Evolutionary conservation across 2,329 filamentous ascomycete species (phyloP).

Genomic region (Cordyceps pruinosa): DNA sequence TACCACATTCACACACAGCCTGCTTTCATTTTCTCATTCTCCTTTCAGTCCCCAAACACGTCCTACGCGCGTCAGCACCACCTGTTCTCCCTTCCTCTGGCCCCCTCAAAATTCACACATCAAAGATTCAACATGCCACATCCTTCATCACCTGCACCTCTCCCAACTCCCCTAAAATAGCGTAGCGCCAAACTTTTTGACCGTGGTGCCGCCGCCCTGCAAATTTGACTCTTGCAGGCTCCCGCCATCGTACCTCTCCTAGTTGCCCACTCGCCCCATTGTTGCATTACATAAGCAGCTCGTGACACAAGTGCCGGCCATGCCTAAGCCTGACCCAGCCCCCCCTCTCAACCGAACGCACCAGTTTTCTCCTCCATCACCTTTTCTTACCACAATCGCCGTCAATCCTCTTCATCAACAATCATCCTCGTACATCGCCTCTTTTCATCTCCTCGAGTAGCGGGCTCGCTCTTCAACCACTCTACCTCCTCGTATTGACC

Average conservation of each 20-base stretch:
- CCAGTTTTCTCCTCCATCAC: not conserved
- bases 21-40: not conserved
- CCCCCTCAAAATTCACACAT: no score
- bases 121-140: not conserved
- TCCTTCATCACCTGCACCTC: no score
- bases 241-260: not conserved
- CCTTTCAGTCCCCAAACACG: not conserved
- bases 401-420: not conserved
- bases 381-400: not conserved
- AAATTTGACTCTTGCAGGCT: not conserved
- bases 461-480: not conserved
- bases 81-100: no score
- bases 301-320: not conserved
- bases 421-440: constrained; percentile 3
- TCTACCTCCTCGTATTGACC: constrained; percentile 10
- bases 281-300: not conserved
- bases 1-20: not conserved
- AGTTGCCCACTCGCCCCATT: not conserved
- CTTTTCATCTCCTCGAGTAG: constrained; percentile 1
- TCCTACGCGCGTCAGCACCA: no score
- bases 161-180: not conserved
- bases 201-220: not conserved
- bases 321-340: not conserved
- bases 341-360: not conserved
- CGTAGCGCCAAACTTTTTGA: not conserved